Conservation (phyloP, 1,284 basidiomycete species). For the Heimioporus punctisporus region DNA sequence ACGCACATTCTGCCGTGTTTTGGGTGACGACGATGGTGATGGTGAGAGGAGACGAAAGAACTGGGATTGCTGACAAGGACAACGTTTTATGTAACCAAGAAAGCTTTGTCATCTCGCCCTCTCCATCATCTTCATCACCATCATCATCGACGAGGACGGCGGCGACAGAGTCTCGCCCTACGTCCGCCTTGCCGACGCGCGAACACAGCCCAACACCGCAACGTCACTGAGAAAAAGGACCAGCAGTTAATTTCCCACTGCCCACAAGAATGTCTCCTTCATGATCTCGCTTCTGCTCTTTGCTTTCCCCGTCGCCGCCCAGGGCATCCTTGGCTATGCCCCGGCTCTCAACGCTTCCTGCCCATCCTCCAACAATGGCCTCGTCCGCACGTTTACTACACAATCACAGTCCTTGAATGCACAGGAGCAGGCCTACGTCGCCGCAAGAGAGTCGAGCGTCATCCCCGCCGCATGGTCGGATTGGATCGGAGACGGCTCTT, state of each 20-base stretch:
- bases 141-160: no score
- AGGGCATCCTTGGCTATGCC: conserved; percentile 41
- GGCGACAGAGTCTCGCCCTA: no score
- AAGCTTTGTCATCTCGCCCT: conserved; percentile 38
- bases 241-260: no score
- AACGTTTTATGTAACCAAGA: conserved; percentile 36
- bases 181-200: no score
- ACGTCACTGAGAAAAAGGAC: no score
- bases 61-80: conserved; percentile 37
- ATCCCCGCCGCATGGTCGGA: conserved; percentile 54
- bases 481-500: conserved; percentile 58
- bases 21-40: conserved; percentile 14
- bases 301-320: neutral
- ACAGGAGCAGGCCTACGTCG: conserved; percentile 49
- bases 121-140: no score
- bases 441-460: conserved; percentile 40
- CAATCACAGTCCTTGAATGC: conserved; percentile 53
- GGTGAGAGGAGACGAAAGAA: conserved; percentile 36
- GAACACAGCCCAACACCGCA: no score
- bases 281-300: neutral
- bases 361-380: conserved; percentile 37
- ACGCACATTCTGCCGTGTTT: neutral
- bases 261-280: neutral
- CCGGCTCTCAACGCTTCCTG: conserved; percentile 50
- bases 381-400: conserved; percentile 55